Base-by-base conservation (phyloP, 495 filamentous ascomycete genomes). In the Cudoniella acicularis region DNA sequence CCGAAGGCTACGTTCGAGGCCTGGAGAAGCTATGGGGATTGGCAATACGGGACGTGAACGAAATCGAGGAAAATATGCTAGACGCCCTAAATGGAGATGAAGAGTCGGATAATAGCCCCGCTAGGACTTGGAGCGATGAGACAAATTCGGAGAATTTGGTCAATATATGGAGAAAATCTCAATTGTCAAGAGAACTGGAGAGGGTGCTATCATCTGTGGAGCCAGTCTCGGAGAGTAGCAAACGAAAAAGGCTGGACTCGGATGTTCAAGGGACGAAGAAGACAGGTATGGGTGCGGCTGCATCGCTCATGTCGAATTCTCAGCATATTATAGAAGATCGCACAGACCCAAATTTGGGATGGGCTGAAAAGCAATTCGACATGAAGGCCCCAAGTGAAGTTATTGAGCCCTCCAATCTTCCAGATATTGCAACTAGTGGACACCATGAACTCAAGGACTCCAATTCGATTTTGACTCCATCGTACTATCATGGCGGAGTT, bases 1-100 rank as follows among this genome's bases (percentile, higher is more conserved):
- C 82, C 43, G 78, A 82, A 30, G 85, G 85, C 42, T 87, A 87
- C 66, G 83, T 87, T 1, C 73, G 82, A 36, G 79, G 79, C 3
- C 69, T 89, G 20, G 86, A 89, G 66, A 72, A 72, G 48, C 67
- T 53, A 60, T 78, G 49, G 75, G 70, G 54, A 66, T 61, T 65
- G 24, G 63, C 73, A 16, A 66, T 78, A 43, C 56, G 57, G 16
- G 61, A 66, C 26, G 58, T 60, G 10, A 40, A 57, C 20, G 45
- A 47, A 3, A 49, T 66, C 16, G 64, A 66, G 41, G 58, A 64
- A 8, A 64, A 59, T 54, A 55, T 68, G 2, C 53, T 57, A 52
- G 56, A 46, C 17, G 56, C 54, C 18, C 21, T 65, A 17, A 42
- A 51, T 8, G 54, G 51, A 4, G 60, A 60, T 17, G 52, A 64